phyloP scores from a whole-genome alignment of 2,329 filamentous ascomycete genomes.

The Apiospora arundinis region DNA sequence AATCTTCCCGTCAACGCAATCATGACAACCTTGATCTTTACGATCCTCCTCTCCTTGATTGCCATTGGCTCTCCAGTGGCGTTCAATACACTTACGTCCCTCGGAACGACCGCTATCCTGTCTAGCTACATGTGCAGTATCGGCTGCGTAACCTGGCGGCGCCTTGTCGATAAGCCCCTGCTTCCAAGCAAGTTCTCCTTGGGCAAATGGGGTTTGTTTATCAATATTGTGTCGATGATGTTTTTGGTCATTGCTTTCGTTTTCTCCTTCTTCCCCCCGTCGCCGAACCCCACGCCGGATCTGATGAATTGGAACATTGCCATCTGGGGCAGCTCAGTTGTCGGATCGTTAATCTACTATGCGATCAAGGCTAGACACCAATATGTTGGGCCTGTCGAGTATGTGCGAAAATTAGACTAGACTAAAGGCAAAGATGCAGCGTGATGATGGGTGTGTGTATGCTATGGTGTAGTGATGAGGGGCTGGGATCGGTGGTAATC shows the following conservation, averaged over 20 bases:
- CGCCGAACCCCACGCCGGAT: not conserved
- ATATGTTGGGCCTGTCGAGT: constrained; percentile 18
- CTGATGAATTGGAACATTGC: constrained; percentile 18
- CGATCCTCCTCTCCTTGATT: constrained; percentile 42
- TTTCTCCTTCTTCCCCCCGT: constrained; percentile 60
- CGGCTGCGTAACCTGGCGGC: constrained; percentile 41
- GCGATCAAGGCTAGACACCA: not conserved
- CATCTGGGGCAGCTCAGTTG: not conserved
- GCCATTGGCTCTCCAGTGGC: constrained; percentile 42
- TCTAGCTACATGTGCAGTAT: constrained; percentile 43
- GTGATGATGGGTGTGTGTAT: no score
- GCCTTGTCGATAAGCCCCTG: constrained; percentile 41
- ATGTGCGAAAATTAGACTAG: constrained; percentile 14
- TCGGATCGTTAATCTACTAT: constrained; percentile 10
- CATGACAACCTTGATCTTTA: constrained; percentile 36
- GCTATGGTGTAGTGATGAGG: no score
- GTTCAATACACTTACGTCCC: constrained; percentile 44
- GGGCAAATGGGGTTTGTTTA: constrained; percentile 48
- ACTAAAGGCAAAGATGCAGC: not conserved
- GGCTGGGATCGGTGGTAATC: no score
- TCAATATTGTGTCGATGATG: constrained; percentile 56
- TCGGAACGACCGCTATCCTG: constrained; percentile 41
- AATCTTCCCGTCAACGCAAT: constrained; percentile 43
- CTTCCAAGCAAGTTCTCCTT: constrained; percentile 48
- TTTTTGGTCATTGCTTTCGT: constrained; percentile 59